Evolutionary conservation across 148 eudicot species (phyloP).

Genomic region (Simmondsia chinensis): DNA sequence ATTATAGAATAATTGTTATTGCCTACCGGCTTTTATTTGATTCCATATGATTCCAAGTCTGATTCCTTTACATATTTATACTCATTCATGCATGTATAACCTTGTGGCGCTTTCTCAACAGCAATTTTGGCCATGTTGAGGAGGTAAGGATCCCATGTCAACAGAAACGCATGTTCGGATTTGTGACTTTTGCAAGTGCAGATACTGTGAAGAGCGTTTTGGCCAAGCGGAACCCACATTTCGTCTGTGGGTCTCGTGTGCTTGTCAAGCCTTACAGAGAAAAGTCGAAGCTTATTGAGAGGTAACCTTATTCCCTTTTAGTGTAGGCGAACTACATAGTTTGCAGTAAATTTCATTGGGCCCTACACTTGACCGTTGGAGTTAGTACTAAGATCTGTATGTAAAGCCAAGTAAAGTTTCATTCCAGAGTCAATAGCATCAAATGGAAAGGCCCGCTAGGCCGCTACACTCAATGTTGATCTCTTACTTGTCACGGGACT

Average conservation of each 20-base stretch:
- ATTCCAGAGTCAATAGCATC: no score
- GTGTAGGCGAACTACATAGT: neutral
- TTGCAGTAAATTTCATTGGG: no score
- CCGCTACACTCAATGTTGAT: no score
- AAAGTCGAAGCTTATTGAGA: slow-evolving; percentile 28
- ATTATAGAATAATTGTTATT: no score
- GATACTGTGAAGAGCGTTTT: slow-evolving; percentile 29
- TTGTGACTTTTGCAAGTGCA: slow-evolving; percentile 37
- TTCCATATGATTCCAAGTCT: no score
- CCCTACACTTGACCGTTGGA: no score
- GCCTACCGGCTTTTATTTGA: no score
- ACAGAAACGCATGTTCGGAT: slow-evolving; percentile 50
- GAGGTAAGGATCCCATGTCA: slow-evolving; percentile 60
- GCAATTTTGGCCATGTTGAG: slow-evolving; percentile 37
- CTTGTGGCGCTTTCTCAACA: slow-evolving; percentile 4
- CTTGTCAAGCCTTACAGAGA: slow-evolving; percentile 54
- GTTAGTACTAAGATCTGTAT: no score
- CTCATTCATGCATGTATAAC: neutral
- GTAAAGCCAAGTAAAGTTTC: no score
- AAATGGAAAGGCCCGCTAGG: no score
- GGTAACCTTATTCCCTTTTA: slow-evolving; percentile 15
- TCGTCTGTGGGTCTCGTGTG: slow-evolving; percentile 49
- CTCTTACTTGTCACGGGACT: no score
- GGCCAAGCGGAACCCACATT: slow-evolving; percentile 41
- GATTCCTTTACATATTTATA: neutral